Evolutionary conservation across 352 stramenopile species (phyloP).

Genomic region (Globisporangium cylindrosporum): DNA sequence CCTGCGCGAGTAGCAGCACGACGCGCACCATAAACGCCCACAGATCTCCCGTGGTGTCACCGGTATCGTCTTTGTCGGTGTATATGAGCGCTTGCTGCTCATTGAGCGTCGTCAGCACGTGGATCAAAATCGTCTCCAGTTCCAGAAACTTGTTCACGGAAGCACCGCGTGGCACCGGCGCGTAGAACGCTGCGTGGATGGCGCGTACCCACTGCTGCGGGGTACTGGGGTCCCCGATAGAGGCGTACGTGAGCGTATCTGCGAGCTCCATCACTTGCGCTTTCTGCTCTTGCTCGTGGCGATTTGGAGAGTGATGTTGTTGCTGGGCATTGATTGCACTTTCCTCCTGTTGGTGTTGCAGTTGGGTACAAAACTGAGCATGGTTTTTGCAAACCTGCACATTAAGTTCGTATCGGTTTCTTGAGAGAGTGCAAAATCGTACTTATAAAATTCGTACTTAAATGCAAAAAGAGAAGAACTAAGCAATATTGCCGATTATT

Average conservation of each 20-base stretch:
- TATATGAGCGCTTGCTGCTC: constrained; percentile 11
- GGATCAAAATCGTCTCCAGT: constrained; percentile 33
- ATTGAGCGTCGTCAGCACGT: constrained; percentile 18
- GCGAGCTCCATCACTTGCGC: constrained; percentile 3
- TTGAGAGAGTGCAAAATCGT: not conserved
- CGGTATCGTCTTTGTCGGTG: not conserved
- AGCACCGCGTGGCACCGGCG: constrained; percentile 14
- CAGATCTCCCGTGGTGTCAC: constrained; percentile 12
- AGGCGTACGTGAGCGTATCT: constrained; percentile 10
- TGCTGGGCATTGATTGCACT: not conserved
- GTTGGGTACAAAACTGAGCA: constrained; percentile 4
- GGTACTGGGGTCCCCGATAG: not conserved
- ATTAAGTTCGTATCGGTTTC: not conserved
- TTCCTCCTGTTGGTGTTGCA: not conserved
- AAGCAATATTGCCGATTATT: not conserved
- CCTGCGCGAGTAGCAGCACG: constrained; percentile 29
- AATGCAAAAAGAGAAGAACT: not conserved
- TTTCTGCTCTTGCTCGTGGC: not conserved
- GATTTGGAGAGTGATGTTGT: not conserved
- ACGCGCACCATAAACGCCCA: constrained; percentile 42
- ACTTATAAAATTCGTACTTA: not conserved
- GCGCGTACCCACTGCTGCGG: constrained; percentile 21
- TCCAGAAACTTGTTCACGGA: constrained; percentile 48
- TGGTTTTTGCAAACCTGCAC: not conserved
- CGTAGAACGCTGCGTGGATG: constrained; percentile 36